Evolutionary conservation across 75 land plant species (phyloP), one percentile per base, ranked within the genome.

Genomic region (Selaginella moellendorffii): DNA sequence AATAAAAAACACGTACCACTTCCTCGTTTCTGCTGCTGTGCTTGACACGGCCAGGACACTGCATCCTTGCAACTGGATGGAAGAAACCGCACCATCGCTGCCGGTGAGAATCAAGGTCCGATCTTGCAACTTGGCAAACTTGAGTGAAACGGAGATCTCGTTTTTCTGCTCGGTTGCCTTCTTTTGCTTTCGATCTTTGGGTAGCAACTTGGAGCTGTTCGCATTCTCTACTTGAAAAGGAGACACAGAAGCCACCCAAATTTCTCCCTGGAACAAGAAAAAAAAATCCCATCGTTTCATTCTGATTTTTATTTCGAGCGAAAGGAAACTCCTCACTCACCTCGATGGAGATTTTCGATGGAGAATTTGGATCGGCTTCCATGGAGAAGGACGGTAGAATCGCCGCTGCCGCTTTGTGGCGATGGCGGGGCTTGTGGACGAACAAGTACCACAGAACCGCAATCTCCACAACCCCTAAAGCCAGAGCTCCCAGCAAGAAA

Each of bases 1-100:
- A 36, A 36, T 14, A 36, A 5, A 36, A 36, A 36, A 23, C 18
- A 59, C 69, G 30, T 65, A 83, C 97, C 98, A 93, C 66, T 93
- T 93, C 67, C 77, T 74, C 8, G 82, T 66, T 54, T 78, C 25
- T 42, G 75, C 51, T 52, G 30, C 30, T 65, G 82, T 62, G 20
- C 83, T 79, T n/a, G 98, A 93, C 69, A 93, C 90, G 62, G 98
- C 80, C 28, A 53, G 31, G 18, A 85, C 64, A 0, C 24, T 66
- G 64, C 90, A 85, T 5, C 85, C 95, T 24, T 42, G 31, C 30
- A 93, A 70, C 9, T 54, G 53, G 29, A 88, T 79, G 28, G 53
- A 54, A 58, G 79, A 70, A 31, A 71, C 53, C 54, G 75, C 71
- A 21, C 90, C 98, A 81, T 83, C 90, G 19, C 61, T 28, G 27